phyloP scores from a whole-genome alignment of 169 alveolate species.

The Plasmodium malariae region DNA sequence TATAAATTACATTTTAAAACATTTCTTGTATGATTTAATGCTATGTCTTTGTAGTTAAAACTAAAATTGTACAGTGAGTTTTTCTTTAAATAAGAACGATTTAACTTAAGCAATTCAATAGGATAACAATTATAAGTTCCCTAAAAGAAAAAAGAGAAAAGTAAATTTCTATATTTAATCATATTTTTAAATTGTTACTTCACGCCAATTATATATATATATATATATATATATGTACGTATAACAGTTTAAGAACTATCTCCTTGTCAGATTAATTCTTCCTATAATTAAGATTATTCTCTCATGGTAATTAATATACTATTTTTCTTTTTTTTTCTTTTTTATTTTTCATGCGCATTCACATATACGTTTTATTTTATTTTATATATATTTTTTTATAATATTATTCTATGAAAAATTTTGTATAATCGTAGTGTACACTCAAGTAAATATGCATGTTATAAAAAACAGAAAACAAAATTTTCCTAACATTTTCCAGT shows the following conservation, averaged over 20 bases:
- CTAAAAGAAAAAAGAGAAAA: constrained; percentile 18
- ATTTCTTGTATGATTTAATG: constrained; percentile 68
- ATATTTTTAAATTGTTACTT: neutral
- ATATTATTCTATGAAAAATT: neutral
- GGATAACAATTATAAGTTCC: constrained; percentile 78
- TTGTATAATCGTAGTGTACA: too few relatives aligned
- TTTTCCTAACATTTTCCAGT: constrained; percentile 58
- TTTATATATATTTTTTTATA: neutral
- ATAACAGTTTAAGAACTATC: neutral
- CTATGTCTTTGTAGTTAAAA: constrained; percentile 41
- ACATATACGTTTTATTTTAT: neutral
- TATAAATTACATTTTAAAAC: constrained; percentile 33
- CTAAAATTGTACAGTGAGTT: constrained; percentile 32
- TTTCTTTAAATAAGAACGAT: constrained; percentile 55
- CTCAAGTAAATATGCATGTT: too few relatives aligned
- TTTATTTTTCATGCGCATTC: neutral
- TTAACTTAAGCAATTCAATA: constrained; percentile 39
- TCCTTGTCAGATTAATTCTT: neutral
- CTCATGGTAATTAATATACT: neutral
- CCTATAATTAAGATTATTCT: neutral
- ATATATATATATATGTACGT: neutral
- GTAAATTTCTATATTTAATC: neutral
- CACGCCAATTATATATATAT: too few relatives aligned
- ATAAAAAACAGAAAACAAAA: neutral
- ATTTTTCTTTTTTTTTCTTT: neutral